Conservation (phyloP, 2,329 filamentous ascomycete genomes). For the Helotiales sp. region DNA sequence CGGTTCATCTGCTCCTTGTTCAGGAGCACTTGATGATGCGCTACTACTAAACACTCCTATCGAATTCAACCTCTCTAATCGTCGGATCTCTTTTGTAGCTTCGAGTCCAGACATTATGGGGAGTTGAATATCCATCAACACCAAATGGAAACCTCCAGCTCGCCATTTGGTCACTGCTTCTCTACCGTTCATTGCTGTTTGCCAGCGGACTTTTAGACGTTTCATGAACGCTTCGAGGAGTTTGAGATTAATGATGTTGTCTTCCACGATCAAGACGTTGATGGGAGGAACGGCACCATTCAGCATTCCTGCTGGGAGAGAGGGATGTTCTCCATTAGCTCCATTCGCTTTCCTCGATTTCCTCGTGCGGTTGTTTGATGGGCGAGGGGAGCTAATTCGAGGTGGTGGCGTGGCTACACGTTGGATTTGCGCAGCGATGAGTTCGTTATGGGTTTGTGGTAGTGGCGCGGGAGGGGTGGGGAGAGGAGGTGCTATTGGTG, state of each 20-base stretch:
- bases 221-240: conserved; percentile 96
- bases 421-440: conserved; percentile 41
- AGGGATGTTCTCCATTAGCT: conserved; percentile 40
- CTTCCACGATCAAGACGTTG: conserved; percentile 96
- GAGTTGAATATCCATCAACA: conserved; percentile 97
- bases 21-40: conserved; percentile 53
- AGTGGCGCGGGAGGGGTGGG: conserved; percentile 52
- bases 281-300: conserved; percentile 89
- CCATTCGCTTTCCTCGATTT: conserved; percentile 55
- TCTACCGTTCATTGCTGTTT: conserved; percentile 92
- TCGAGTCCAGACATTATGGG: conserved; percentile 96
- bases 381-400: conserved; percentile 49
- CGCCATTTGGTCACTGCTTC: conserved; percentile 95
- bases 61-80: conserved; percentile 84
- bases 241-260: conserved; percentile 96
- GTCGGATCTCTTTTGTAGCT: conserved; percentile 89
- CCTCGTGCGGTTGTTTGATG: conserved; percentile 39
- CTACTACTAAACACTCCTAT: conserved; percentile 87
- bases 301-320: conserved; percentile 63
- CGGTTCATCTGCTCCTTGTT: conserved; percentile 45
- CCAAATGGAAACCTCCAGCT: conserved; percentile 87
- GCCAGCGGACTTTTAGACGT: conserved; percentile 91
- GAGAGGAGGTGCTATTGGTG: conserved; percentile 50
- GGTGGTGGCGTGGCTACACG: conserved; percentile 43
- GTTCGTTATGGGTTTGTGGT: conserved; percentile 46